phyloP scores from a whole-genome alignment of 1,284 basidiomycete genomes.

The Malassezia brasiliensis region DNA sequence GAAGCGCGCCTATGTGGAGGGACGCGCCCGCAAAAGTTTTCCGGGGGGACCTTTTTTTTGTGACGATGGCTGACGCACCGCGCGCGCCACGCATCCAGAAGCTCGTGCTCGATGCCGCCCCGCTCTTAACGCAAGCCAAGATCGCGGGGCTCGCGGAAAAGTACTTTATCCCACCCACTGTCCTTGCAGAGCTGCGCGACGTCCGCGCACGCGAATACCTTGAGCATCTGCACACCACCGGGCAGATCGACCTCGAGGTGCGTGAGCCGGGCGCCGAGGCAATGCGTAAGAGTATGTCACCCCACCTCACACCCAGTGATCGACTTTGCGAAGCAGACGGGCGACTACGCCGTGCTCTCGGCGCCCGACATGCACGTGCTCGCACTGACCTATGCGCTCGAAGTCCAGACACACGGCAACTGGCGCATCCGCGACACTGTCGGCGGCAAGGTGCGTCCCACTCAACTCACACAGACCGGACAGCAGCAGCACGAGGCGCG shows the following conservation, averaged over 20 bases:
- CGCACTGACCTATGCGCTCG: conserved; percentile 74
- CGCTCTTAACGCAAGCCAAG: conserved; percentile 37
- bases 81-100: conserved; percentile 28
- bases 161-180: conserved; percentile 38
- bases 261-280: conserved; percentile 37
- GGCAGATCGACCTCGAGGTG: conserved; percentile 34
- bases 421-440: conserved; percentile 52
- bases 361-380: conserved; percentile 81
- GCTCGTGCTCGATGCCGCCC: conserved; percentile 43
- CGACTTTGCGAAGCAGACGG: conserved; percentile 85
- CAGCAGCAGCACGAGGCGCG: conserved; percentile 27
- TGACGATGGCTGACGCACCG: conserved; percentile 1
- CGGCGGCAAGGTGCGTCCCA: conserved; percentile 29
- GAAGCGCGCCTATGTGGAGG: not conserved
- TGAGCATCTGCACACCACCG: conserved; percentile 28
- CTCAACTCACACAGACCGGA: conserved; percentile 17
- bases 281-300: conserved; percentile 15
- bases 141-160: conserved; percentile 35
- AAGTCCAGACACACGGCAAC: conserved; percentile 55
- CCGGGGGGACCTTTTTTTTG: not conserved
- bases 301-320: conserved; percentile 56
- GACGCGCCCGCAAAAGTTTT: not conserved
- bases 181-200: conserved; percentile 44
- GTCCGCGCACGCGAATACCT: conserved; percentile 37
- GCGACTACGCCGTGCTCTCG: conserved; percentile 88